These are phyloP conservation scores for Ajuga chamaepitys DNA, from an alignment of 257 asterid species.

Conservation along the genomic window DNA sequence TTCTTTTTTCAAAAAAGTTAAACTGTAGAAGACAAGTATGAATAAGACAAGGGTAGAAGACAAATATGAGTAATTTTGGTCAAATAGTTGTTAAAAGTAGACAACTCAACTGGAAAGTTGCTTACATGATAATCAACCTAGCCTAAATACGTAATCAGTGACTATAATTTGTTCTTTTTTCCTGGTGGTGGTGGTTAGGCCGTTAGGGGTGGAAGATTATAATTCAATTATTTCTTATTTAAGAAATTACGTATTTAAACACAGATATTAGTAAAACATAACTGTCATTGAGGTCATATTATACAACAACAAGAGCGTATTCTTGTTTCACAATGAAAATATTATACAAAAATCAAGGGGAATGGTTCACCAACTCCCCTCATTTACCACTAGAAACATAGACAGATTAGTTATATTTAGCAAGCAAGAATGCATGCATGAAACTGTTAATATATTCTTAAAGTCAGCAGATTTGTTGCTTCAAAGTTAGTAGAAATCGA, in stretches of 20 bases:
- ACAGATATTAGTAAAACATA: background rate
- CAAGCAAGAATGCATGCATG: background rate
- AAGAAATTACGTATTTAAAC: background rate
- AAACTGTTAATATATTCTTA: background rate
- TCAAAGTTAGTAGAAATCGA: too few species aligned
- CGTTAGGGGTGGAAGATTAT: background rate
- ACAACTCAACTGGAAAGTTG: conserved; percentile 11
- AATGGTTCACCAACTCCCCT: conserved; percentile 24
- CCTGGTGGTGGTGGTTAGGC: background rate
- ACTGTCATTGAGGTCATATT: background rate
- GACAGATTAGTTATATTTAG: background rate
- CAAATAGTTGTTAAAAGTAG: conserved; percentile 13
- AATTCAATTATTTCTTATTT: background rate
- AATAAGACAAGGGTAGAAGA: background rate
- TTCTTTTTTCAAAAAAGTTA: too few species aligned
- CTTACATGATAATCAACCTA: conserved; percentile 19
- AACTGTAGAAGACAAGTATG: too few species aligned
- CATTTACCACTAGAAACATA: background rate
- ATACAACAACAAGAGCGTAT: background rate
- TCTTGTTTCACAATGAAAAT: conserved; percentile 12
- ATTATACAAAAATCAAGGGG: conserved; percentile 13
- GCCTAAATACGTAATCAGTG: conserved; percentile 5
- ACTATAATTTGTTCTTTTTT: background rate
- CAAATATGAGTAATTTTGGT: background rate
- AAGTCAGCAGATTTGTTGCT: background rate